A percentile compares a stretch with the other conserved stretches of the same genome.
Conservation (phyloP, 768 basidiomycete genomes). For the Rickenella mellea region DNA sequence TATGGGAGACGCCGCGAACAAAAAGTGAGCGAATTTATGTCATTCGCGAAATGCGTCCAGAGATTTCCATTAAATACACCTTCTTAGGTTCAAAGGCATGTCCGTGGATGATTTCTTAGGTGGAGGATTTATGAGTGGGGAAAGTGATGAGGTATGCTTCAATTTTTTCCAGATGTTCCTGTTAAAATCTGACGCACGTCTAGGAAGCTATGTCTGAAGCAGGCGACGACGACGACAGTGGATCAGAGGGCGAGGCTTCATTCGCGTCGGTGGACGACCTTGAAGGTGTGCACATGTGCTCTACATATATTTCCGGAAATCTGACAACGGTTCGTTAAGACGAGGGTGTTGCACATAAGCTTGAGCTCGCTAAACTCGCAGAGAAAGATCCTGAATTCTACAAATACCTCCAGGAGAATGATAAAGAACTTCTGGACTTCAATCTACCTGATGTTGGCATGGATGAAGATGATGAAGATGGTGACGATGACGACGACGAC, state of each 20-base stretch:
- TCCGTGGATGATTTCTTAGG: slow-evolving; percentile 72
- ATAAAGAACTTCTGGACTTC: slow-evolving; percentile 84
- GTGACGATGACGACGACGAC: slow-evolving; percentile 35
- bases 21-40: slow-evolving; percentile 6
- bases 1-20: slow-evolving; percentile 13
- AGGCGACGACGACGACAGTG: slow-evolving; percentile 29
- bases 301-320: background rate
- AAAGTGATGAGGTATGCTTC: slow-evolving; percentile 31
- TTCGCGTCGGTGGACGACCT: slow-evolving; percentile 75
- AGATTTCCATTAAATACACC: background rate
- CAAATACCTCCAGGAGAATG: slow-evolving; percentile 96
- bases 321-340: slow-evolving; percentile 35
- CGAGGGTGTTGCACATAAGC: slow-evolving; percentile 64
- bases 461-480: slow-evolving; percentile 34
- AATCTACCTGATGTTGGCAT: slow-evolving; percentile 31
- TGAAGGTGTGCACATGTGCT: slow-evolving; percentile 36
- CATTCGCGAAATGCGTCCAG: background rate
- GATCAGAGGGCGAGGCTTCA: slow-evolving; percentile 47
- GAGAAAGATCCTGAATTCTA: slow-evolving; percentile 99
- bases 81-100: slow-evolving; percentile 38
- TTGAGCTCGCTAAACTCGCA: slow-evolving; percentile 79
- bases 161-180: slow-evolving; percentile 8
- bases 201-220: slow-evolving; percentile 28
- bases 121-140: slow-evolving; percentile 63
- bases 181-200: slow-evolving; percentile 15